Evolutionary conservation across 2,329 filamentous ascomycete species (phyloP), one percentile per base, ranked within the genome.

Genomic region (Raffaelea albimanens): DNA sequence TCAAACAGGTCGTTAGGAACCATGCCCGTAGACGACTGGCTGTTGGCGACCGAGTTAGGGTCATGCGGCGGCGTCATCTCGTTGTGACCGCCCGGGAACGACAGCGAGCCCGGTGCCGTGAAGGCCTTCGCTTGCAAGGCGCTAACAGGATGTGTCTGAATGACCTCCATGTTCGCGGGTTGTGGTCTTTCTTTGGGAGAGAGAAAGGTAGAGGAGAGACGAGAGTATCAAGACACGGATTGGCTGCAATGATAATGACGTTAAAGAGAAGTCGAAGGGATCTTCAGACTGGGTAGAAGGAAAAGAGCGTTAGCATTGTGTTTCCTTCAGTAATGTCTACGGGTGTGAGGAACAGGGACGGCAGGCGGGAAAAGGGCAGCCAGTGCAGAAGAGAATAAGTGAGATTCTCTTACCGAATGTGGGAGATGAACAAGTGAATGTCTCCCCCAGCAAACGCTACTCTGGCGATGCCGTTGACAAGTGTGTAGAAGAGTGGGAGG

Each of bases 341-440:
- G n/a, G n/a, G n/a, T n/a, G 40, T 29, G 21, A 38, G 31, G 18
- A 22, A 39, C n/a, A n/a, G n/a, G n/a, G n/a, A n/a, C n/a, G n/a
- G n/a, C n/a, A n/a, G n/a, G n/a, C n/a, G n/a, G n/a, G n/a, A n/a
- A n/a, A n/a, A n/a, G n/a, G n/a, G n/a, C n/a, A n/a, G n/a, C n/a
- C n/a, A n/a, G n/a, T n/a, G 34, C 33, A 18, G 33, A 19, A 42
- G 52, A 46, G 49, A 45, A 47, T 52, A 16, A 36, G 63, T 41
- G n/a, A n/a, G n/a, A n/a, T 49, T 46, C 46, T 50, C 74, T 67
- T 81, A 83, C 79, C 76, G 72, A 78, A 66, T 76, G 78, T 69
- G 79, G 85, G 88, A 95, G 89, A 95, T 86, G 73, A 88, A 95
- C 89, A 95, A 95, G 67, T 83, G 69, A 95, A 95, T 95, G 89